These are phyloP conservation scores for Vickermania ingenoplastis DNA, from an alignment of 208 protist genomes.

Conservation along the genomic window DNA sequence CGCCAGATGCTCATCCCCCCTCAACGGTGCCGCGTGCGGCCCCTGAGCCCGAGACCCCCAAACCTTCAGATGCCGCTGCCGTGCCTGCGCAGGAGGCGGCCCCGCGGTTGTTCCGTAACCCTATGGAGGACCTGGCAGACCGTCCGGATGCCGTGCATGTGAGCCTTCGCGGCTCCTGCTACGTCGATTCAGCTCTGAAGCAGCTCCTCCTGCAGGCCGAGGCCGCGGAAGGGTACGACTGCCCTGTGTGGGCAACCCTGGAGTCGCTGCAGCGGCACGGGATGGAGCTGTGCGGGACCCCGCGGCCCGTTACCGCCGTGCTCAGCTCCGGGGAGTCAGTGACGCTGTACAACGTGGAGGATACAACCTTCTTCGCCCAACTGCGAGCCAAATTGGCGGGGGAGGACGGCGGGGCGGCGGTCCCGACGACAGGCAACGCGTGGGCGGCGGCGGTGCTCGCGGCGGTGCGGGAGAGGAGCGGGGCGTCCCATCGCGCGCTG, in stretches of 20 bases:
- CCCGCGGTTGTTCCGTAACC: no score
- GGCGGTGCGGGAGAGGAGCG: neutral
- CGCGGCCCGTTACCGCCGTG: neutral
- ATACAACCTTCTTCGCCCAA: neutral
- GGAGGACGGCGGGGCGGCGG: neutral
- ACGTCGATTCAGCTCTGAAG: neutral
- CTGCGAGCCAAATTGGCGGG: neutral
- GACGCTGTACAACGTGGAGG: neutral
- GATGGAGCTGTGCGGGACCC: neutral
- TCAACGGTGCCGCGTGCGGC: no score
- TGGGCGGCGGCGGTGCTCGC: neutral
- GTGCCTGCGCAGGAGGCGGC: no score
- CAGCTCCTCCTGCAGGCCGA: neutral
- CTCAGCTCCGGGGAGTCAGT: neutral
- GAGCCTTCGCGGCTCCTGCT: neutral
- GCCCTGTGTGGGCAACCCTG: neutral
- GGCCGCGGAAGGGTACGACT: neutral
- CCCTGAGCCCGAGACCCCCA: no score
- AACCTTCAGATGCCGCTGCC: no score
- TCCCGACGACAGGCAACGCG: neutral
- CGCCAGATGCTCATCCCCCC: no score
- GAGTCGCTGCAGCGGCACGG: neutral
- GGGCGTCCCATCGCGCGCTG: slow-evolving; percentile 8
- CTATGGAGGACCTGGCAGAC: no score
- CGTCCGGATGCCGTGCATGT: neutral